Evolutionary conservation across 257 asterid species (phyloP).

Genomic region (Fraxinus excelsior): DNA sequence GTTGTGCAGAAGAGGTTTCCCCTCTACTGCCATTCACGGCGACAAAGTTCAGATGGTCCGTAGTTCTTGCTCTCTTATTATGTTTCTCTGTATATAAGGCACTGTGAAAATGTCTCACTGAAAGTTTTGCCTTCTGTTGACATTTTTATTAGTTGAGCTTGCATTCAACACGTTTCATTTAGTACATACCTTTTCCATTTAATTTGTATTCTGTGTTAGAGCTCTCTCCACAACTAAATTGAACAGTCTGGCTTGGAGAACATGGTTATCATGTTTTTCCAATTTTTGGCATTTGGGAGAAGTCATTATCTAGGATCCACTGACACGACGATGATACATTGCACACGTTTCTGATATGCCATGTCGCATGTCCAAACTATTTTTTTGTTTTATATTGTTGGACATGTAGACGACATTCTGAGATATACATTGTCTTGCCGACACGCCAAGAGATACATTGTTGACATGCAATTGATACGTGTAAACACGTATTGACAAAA

Average conservation of each 20-base stretch:
- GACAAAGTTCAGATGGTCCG: constrained; percentile 77
- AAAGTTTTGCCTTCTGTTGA: not conserved
- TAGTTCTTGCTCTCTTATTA: not conserved
- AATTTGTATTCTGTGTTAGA: not conserved
- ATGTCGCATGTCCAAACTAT: no score
- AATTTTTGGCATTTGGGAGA: not conserved
- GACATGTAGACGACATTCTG: no score
- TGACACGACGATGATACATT: no score
- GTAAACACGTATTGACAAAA: no score
- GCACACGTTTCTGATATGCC: no score
- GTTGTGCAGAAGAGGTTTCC: constrained; percentile 53
- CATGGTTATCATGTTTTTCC: not conserved
- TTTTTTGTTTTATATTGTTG: no score
- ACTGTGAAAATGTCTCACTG: not conserved
- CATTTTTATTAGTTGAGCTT: not conserved
- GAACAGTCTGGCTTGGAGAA: not conserved
- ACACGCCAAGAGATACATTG: no score
- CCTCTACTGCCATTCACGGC: constrained; percentile 73
- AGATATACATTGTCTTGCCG: no score
- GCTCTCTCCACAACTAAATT: no score
- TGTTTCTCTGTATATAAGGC: not conserved
- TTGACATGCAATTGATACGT: no score
- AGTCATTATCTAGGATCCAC: no score
- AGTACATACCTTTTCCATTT: not conserved
- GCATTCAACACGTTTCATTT: not conserved